A percentile compares a stretch with the other conserved stretches of the same genome.
Conservation (phyloP, 805 yeast genomes). For the Saccharomycodes ludwigii region DNA sequence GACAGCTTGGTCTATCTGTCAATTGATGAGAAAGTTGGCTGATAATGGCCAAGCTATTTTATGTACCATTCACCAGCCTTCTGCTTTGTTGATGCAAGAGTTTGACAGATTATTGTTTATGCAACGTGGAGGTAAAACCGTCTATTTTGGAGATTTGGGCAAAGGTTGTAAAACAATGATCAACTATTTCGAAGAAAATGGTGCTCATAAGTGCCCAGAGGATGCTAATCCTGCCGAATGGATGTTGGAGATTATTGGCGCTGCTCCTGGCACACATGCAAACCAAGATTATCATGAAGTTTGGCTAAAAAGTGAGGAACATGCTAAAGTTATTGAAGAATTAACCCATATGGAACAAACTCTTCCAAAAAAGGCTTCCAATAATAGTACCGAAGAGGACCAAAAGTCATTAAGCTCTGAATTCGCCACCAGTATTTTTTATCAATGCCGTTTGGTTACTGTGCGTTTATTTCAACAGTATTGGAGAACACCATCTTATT, state of each 20-base stretch:
- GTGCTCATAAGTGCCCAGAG: constrained; percentile 54
- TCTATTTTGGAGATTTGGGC: constrained; percentile 67
- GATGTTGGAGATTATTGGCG: constrained; percentile 82
- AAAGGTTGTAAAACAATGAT: constrained; percentile 44
- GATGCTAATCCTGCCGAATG: constrained; percentile 79
- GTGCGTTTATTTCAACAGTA: constrained; percentile 49
- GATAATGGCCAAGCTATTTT: constrained; percentile 51
- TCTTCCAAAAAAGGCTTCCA: constrained; percentile 27
- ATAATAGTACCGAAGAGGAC: constrained; percentile 21
- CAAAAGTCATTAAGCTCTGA: constrained; percentile 21
- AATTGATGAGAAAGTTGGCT: constrained; percentile 47
- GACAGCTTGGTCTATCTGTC: constrained; percentile 55
- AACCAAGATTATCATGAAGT: constrained; percentile 62
- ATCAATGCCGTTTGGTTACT: constrained; percentile 35
- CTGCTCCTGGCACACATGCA: constrained; percentile 71
- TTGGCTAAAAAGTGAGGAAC: constrained; percentile 63
- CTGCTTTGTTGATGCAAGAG: constrained; percentile 64
- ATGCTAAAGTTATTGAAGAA: constrained; percentile 43
- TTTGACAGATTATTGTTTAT: constrained; percentile 66
- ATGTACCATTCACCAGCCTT: constrained; percentile 79
- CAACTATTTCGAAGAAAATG: constrained; percentile 52
- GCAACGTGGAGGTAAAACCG: constrained; percentile 61
- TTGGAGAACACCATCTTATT: constrained; percentile 54
- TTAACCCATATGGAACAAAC: constrained; percentile 54
- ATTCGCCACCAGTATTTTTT: constrained; percentile 31